Evolutionary conservation across 306 rosid species (phyloP).

Genomic region (Cercis canadensis): DNA sequence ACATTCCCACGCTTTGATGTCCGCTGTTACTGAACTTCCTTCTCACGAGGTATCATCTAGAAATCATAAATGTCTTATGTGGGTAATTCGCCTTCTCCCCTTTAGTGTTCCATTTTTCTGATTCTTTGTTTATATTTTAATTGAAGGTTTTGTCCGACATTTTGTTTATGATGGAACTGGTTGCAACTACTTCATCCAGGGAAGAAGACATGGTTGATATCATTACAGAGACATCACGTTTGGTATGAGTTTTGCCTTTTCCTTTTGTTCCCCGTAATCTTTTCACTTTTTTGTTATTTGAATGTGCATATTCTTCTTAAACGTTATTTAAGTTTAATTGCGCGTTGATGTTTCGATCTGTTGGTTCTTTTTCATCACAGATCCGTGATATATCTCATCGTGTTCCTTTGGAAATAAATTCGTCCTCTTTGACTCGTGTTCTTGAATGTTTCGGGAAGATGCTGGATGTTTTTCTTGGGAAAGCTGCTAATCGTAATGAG

Average conservation of each 20-base stretch:
- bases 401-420: conserved; percentile 57
- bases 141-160: conserved; percentile 76
- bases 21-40: conserved; percentile 73
- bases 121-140: conserved; percentile 1
- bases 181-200: conserved; percentile 36
- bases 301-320: not conserved
- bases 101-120: not conserved
- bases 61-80: not conserved
- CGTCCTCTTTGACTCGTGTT: conserved; percentile 59
- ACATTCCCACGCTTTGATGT: conserved; percentile 54
- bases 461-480: conserved; percentile 52
- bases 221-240: conserved; percentile 53
- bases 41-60: conserved; percentile 61
- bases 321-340: not conserved
- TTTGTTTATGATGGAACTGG: conserved; percentile 66
- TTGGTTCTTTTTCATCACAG: conserved; percentile 40
- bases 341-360: not conserved
- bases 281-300: not conserved
- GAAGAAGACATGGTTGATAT: conserved; percentile 42
- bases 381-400: conserved; percentile 65
- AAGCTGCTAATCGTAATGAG: conserved; percentile 27
- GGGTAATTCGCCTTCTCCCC: not conserved
- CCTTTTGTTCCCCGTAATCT: too few species aligned
- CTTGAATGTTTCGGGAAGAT: conserved; percentile 55
- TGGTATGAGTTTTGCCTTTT: conserved; percentile 50